Evolutionary conservation across 305 asterid genomes (phyloP).

Genomic region (Plantago lanceolata): DNA sequence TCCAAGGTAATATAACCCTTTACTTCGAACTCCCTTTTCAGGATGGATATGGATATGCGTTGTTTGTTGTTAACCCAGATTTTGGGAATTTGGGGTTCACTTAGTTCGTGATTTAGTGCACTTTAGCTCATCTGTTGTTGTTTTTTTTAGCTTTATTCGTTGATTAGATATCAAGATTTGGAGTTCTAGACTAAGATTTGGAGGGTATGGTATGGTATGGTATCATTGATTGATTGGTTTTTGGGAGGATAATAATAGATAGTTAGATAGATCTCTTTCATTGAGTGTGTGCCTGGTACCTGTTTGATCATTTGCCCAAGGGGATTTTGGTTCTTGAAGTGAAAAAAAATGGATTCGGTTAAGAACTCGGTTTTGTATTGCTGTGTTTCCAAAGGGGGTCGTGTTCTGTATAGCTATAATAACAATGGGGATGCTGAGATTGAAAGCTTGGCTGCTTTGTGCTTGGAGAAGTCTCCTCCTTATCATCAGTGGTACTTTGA

Average conservation of each 20-base stretch:
- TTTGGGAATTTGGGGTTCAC: too few relatives aligned
- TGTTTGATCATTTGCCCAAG: slow-evolving; percentile 10
- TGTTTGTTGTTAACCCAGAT: too few relatives aligned
- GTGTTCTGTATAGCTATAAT: slow-evolving; percentile 37
- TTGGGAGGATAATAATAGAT: neutral
- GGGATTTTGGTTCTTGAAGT: neutral
- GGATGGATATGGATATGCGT: too few relatives aligned
- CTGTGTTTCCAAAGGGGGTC: slow-evolving; percentile 56
- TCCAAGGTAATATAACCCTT: too few relatives aligned
- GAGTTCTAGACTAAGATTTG: neutral
- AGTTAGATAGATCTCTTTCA: neutral
- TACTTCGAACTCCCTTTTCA: too few relatives aligned
- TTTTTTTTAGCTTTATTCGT: slow-evolving; percentile 22
- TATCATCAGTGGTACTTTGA: slow-evolving; percentile 66
- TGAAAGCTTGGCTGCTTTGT: slow-evolving; percentile 50
- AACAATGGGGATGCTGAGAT: slow-evolving; percentile 43
- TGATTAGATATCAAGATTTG: slow-evolving; percentile 10
- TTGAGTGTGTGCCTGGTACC: neutral
- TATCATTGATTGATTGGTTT: neutral
- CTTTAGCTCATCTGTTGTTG: neutral
- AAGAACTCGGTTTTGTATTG: slow-evolving; percentile 42
- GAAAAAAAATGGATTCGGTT: slow-evolving; percentile 37
- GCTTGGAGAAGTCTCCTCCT: slow-evolving; percentile 64
- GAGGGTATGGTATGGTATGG: too few relatives aligned
- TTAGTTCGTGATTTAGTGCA: too few relatives aligned